Conservation (phyloP, 352 stramenopile genomes). For the Phytophthora quininea region DNA sequence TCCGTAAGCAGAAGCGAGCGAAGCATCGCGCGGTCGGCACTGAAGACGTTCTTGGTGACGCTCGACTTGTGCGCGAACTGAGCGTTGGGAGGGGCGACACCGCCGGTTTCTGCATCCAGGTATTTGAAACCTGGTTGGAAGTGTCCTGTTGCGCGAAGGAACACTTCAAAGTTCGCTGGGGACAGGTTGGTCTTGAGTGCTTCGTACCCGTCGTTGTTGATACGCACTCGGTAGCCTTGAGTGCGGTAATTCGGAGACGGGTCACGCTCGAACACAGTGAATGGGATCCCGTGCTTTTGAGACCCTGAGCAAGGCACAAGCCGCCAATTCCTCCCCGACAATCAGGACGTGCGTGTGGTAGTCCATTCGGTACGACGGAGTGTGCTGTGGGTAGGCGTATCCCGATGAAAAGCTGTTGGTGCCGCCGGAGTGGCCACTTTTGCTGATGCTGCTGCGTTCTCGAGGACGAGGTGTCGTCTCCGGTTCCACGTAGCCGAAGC, state of each 20-base stretch:
- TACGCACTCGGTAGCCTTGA: constrained; percentile 66
- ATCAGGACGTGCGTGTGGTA: constrained; percentile 47
- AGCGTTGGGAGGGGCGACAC: constrained; percentile 16
- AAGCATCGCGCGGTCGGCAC: constrained; percentile 52
- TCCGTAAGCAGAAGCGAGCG: constrained; percentile 52
- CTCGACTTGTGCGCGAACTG: constrained; percentile 35
- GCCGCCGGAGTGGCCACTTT: constrained; percentile 19
- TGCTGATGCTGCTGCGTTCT: constrained; percentile 26
- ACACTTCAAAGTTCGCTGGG: constrained; percentile 58
- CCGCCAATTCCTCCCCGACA: constrained; percentile 64
- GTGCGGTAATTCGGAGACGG: constrained; percentile 65
- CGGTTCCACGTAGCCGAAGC: constrained; percentile 39
- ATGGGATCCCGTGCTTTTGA: constrained; percentile 67
- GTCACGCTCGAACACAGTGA: constrained; percentile 73
- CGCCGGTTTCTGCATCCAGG: constrained; percentile 48
- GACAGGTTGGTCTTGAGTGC: constrained; percentile 57
- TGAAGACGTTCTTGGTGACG: constrained; percentile 46
- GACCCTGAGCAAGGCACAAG: constrained; percentile 62
- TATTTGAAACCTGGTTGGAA: constrained; percentile 60
- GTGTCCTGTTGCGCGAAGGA: constrained; percentile 55
- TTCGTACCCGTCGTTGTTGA: constrained; percentile 65
- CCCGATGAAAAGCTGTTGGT: constrained; percentile 23
- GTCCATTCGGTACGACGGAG: constrained; percentile 25
- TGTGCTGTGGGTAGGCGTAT: constrained; percentile 16
- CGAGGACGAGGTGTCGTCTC: constrained; percentile 9